These are phyloP conservation scores for Fusarium pseudonygamai DNA, from an alignment of 2,329 filamentous ascomycete species.

Conservation along the genomic window DNA sequence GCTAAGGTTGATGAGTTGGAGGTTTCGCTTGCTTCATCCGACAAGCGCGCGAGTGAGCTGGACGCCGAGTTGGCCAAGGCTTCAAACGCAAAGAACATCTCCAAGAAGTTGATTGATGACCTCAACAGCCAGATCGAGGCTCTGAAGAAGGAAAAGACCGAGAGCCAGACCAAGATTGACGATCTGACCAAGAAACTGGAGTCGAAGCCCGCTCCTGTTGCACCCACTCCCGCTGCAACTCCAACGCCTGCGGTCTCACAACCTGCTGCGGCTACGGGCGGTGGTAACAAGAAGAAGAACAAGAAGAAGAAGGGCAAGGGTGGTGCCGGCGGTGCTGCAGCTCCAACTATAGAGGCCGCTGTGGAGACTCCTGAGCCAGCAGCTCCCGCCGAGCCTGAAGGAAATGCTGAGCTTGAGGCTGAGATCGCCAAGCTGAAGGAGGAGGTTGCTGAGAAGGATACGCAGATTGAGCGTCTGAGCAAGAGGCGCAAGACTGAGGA, in stretches of 20 bases:
- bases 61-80: constrained; percentile 54
- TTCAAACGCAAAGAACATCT: constrained; percentile 51
- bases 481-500: constrained; percentile 79
- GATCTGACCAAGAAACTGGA: constrained; percentile 58
- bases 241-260: constrained; percentile 41
- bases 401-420: constrained; percentile 54
- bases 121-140: constrained; percentile 51
- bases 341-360: constrained; percentile 46
- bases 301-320: constrained; percentile 92
- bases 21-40: constrained; percentile 47
- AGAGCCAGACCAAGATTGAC: constrained; percentile 47
- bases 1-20: constrained; percentile 50
- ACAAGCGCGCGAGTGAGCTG: constrained; percentile 51
- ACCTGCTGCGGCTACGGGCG: constrained; percentile 36
- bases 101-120: constrained; percentile 54
- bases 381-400: constrained; percentile 41
- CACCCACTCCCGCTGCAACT: constrained; percentile 31
- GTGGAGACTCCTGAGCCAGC: constrained; percentile 50
- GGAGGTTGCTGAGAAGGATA: constrained; percentile 71
- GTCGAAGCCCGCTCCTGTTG: constrained; percentile 20
- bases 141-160: constrained; percentile 47
- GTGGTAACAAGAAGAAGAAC: constrained; percentile 69
- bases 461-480: constrained; percentile 75
- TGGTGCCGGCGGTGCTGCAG: constrained; percentile 58
- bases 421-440: constrained; percentile 62